Evolutionary conservation across 2,329 filamentous ascomycete genomes (phyloP).

Genomic region (Epichloe gansuensis): DNA sequence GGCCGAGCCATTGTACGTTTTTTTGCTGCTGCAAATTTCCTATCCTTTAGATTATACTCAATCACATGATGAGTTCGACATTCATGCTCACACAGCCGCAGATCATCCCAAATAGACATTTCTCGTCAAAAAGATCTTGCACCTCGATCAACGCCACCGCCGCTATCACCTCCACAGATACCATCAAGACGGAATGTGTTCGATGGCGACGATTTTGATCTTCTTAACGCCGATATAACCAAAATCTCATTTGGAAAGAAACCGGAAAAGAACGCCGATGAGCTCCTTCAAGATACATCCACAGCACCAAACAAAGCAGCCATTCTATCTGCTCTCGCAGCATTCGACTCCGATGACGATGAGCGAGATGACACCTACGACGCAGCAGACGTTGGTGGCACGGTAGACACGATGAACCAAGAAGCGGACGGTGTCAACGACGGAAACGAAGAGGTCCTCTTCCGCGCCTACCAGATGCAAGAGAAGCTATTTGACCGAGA

Average conservation of each 20-base stretch:
- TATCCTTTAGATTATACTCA: not conserved
- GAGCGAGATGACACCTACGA: slow-evolving; percentile 97
- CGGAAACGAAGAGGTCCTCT: slow-evolving; percentile 58
- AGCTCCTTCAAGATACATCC: slow-evolving; percentile 52
- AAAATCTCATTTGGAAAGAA: slow-evolving; percentile 70
- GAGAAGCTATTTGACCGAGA: slow-evolving; percentile 59
- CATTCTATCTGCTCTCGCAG: slow-evolving; percentile 74
- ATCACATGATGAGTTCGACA: not conserved
- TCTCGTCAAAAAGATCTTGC: slow-evolving; percentile 29
- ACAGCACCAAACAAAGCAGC: slow-evolving; percentile 64
- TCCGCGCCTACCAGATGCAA: slow-evolving; percentile 54
- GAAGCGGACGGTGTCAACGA: slow-evolving; percentile 35
- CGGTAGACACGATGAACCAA: slow-evolving; percentile 58
- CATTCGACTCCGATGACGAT: slow-evolving; percentile 89
- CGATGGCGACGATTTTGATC: slow-evolving; percentile 69
- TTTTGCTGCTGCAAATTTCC: not conserved
- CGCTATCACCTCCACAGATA: slow-evolving; percentile 15
- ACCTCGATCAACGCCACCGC: slow-evolving; percentile 46
- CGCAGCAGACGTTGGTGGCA: slow-evolving; percentile 78
- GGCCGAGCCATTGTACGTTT: slow-evolving; percentile 46
- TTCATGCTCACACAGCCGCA: slow-evolving; percentile 12
- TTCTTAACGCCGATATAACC: slow-evolving; percentile 50
- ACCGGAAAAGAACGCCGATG: slow-evolving; percentile 53
- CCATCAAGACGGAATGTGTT: slow-evolving; percentile 59
- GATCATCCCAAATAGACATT: slow-evolving; percentile 15